phyloP scores from a whole-genome alignment of 257 asterid species.

The Primulina huaijiensis region DNA sequence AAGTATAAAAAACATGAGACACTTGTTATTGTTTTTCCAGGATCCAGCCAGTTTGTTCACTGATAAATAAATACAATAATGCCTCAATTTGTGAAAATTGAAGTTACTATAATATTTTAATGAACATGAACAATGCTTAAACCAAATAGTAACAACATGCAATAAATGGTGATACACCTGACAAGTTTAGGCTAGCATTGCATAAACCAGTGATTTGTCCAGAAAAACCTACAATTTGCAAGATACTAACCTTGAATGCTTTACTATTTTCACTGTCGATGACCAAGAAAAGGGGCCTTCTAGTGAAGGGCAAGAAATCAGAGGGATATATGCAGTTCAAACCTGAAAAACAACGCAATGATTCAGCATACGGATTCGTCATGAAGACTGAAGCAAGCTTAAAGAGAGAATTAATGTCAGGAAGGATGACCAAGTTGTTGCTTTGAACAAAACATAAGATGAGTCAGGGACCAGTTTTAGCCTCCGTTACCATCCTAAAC shows the following conservation, averaged over 20 bases:
- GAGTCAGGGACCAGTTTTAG: background rate
- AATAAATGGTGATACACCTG: conserved; percentile 3
- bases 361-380: conserved; percentile 23
- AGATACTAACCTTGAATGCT: conserved; percentile 68
- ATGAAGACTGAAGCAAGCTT: background rate
- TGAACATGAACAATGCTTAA: background rate
- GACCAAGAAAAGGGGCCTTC: conserved; percentile 83
- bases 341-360: conserved; percentile 51
- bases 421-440: background rate
- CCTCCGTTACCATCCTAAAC: background rate
- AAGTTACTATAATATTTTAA: background rate
- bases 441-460: background rate
- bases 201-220: conserved; percentile 12
- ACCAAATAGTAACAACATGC: conserved; percentile 3
- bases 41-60: background rate
- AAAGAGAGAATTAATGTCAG: background rate
- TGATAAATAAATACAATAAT: too few relatives aligned
- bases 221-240: conserved; percentile 15
- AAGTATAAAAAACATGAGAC: background rate
- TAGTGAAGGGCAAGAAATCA: conserved; percentile 86
- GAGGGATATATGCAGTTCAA: conserved; percentile 77
- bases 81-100: background rate
- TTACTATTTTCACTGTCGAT: conserved; percentile 84
- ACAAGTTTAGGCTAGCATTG: conserved; percentile 19
- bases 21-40: background rate